Evolutionary conservation across 495 filamentous ascomycete species (phyloP).

Genomic region (Talaromyces liani): DNA sequence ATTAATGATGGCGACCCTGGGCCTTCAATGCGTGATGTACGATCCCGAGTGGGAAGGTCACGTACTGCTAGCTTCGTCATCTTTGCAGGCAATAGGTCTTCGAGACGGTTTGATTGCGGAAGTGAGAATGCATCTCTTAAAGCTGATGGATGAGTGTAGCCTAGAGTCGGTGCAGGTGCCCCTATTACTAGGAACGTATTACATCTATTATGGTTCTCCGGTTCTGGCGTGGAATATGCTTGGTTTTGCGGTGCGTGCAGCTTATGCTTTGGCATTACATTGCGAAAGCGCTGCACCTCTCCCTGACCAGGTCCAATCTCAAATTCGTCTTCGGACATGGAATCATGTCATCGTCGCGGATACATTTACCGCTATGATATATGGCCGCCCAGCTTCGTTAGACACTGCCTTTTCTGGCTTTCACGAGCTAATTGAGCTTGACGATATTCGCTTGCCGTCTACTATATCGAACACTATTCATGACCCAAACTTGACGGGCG

Average conservation of each 20-base stretch:
- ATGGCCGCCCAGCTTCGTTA: slow-evolving; percentile 1
- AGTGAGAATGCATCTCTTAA: slow-evolving; percentile 8
- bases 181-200: slow-evolving; percentile 23
- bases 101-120: slow-evolving; percentile 2
- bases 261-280: slow-evolving; percentile 1
- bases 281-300: not conserved
- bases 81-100: not conserved
- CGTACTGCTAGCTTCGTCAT: not conserved
- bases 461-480: not conserved
- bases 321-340: slow-evolving; percentile 2
- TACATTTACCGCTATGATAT: not conserved
- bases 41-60: slow-evolving; percentile 8
- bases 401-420: slow-evolving; percentile 1
- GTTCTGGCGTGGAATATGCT: slow-evolving; percentile 2
- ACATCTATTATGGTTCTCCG: not conserved
- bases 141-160: slow-evolving; percentile 17
- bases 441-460: slow-evolving; percentile 1
- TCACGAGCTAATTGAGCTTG: not conserved
- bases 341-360: not conserved
- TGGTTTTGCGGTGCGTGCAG: not conserved
- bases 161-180: slow-evolving; percentile 28
- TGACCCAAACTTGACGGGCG: not conserved
- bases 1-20: slow-evolving; percentile 23
- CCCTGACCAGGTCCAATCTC: not conserved
- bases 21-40: slow-evolving; percentile 16